Evolutionary conservation across 129 eudicot species (phyloP).

Genomic region (Flaveria linearis): DNA sequence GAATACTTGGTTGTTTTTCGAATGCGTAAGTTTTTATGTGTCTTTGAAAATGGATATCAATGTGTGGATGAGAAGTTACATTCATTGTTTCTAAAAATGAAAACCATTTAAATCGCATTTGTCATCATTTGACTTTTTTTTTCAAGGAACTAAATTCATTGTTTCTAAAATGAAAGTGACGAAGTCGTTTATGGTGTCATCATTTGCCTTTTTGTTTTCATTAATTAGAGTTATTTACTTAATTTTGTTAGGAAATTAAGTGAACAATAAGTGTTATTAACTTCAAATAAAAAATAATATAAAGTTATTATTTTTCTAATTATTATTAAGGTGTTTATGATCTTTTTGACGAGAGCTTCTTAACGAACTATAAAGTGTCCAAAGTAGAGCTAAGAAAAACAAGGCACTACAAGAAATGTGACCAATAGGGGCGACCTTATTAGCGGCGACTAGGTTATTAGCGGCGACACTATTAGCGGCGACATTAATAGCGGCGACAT

Average conservation of each 20-base stretch:
- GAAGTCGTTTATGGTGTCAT: neutral
- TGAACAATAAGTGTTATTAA: too few relatives aligned
- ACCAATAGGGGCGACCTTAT: too few relatives aligned
- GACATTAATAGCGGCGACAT: too few relatives aligned
- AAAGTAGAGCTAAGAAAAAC: neutral
- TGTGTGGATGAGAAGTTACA: neutral
- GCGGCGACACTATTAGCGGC: too few relatives aligned
- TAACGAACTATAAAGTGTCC: neutral
- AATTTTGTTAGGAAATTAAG: too few relatives aligned
- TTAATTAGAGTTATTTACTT: neutral
- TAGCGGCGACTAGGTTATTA: too few relatives aligned
- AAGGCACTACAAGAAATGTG: too few relatives aligned
- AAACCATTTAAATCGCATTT: neutral
- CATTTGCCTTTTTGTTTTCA: neutral
- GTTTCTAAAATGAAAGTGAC: neutral
- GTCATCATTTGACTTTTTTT: conserved; percentile 2
- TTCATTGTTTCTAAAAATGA: neutral
- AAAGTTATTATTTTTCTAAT: too few relatives aligned
- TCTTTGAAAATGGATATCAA: too few relatives aligned
- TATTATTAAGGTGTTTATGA: too few relatives aligned
- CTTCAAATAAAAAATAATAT: neutral
- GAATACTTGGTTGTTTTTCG: too few relatives aligned
- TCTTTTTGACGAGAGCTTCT: neutral
- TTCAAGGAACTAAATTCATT: neutral
- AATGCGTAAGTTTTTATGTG: too few relatives aligned